Percentiles rank a stretch among this genome's conserved stretches.
Conservation (phyloP, 2,329 filamentous ascomycete species). For the Hypomyces perniciosus region DNA sequence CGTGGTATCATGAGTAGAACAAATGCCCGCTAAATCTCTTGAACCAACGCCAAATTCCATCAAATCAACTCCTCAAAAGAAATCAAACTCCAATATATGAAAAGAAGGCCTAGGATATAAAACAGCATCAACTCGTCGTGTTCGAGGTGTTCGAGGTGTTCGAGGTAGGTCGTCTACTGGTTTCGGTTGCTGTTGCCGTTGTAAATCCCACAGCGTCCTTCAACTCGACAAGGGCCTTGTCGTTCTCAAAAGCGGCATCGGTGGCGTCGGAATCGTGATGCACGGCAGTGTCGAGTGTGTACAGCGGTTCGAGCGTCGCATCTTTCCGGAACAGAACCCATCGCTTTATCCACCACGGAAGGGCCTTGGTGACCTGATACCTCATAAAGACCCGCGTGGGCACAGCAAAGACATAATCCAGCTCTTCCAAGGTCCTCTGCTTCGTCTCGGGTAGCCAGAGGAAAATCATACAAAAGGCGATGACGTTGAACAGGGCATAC, state of each 20-base stretch:
- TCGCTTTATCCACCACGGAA: conserved; percentile 57
- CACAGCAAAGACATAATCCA: conserved; percentile 58
- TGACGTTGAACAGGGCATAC: conserved; percentile 50
- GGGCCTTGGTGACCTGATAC: conserved; percentile 50
- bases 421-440: conserved; percentile 45
- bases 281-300: conserved; percentile 34
- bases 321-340: conserved; percentile 47
- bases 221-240: conserved; percentile 34
- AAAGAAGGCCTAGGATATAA: not conserved
- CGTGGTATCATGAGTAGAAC: conserved; percentile 13
- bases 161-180: not conserved
- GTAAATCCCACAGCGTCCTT: conserved; percentile 31
- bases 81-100: not conserved
- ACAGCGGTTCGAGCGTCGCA: conserved; percentile 36
- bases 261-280: conserved; percentile 26
- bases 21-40: conserved; percentile 9
- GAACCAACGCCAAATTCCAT: conserved; percentile 4
- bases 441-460: conserved; percentile 55
- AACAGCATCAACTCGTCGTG: not conserved
- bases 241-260: conserved; percentile 29
- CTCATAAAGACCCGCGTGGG: conserved; percentile 50
- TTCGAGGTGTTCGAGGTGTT: not conserved
- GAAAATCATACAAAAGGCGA: conserved; percentile 52
- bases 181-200: conserved; percentile 17
- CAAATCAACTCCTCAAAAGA: not conserved